Evolutionary conservation across 208 protist genomes (phyloP).

Genomic region (Crithidia sp.): DNA sequence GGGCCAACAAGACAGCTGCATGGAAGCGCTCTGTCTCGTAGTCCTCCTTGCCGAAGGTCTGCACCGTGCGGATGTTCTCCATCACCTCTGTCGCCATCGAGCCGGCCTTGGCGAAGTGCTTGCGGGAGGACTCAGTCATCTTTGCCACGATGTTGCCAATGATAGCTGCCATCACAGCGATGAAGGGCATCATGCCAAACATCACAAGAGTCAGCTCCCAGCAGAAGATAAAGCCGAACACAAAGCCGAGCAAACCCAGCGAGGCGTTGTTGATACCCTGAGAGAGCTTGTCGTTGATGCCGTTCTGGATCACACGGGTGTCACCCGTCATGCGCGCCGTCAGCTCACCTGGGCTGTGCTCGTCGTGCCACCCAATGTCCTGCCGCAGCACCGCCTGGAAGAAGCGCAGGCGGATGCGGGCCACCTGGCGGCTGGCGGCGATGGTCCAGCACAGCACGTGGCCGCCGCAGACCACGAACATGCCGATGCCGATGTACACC

Average conservation of each 20-base stretch:
- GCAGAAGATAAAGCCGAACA: slow-evolving; percentile 72
- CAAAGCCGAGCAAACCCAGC: slow-evolving; percentile 78
- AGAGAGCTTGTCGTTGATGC: slow-evolving; percentile 85
- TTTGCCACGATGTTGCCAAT: slow-evolving; percentile 64
- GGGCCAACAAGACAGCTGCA: slow-evolving; percentile 38
- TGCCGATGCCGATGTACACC: slow-evolving; percentile 62
- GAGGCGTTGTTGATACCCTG: slow-evolving; percentile 60
- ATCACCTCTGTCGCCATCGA: slow-evolving; percentile 85
- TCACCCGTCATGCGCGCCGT: slow-evolving; percentile 80
- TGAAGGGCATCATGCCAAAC: slow-evolving; percentile 74
- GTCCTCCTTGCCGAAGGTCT: slow-evolving; percentile 68
- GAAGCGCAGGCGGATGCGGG: slow-evolving; percentile 54
- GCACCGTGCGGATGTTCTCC: slow-evolving; percentile 80
- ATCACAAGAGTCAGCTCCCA: slow-evolving; percentile 83
- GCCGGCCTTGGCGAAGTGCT: slow-evolving; percentile 78
- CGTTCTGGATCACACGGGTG: slow-evolving; percentile 79
- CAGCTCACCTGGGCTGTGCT: slow-evolving; percentile 64
- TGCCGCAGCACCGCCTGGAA: slow-evolving; percentile 77
- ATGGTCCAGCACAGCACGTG: slow-evolving; percentile 66
- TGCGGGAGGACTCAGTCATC: slow-evolving; percentile 51
- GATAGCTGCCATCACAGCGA: slow-evolving; percentile 52
- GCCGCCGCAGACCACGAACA: slow-evolving; percentile 35
- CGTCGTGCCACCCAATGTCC: slow-evolving; percentile 89
- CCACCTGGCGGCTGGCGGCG: slow-evolving; percentile 56
- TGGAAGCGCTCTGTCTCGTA: slow-evolving; percentile 63